Conservation (phyloP, 495 filamentous ascomycete species). For the Neurospora africana region DNA sequence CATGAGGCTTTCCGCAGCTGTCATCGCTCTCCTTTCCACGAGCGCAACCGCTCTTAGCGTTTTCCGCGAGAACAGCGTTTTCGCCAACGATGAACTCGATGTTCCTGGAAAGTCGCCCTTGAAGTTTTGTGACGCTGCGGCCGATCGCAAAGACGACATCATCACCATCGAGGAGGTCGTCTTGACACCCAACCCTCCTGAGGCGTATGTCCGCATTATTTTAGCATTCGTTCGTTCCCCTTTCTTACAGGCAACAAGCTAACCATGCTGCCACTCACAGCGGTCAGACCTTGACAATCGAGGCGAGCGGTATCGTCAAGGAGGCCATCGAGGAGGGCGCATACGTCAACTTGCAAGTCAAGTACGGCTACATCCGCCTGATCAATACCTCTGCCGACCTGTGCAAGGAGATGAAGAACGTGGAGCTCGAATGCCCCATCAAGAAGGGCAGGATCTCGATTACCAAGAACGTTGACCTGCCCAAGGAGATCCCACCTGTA, state of each 20-base stretch:
- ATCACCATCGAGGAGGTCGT: constrained; percentile 71
- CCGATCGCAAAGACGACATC: constrained; percentile 47
- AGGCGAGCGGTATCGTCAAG: constrained; percentile 60
- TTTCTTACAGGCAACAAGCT: not conserved
- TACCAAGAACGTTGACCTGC: constrained; percentile 73
- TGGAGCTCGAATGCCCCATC: constrained; percentile 83
- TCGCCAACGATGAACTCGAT: constrained; percentile 26
- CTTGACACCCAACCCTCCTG: constrained; percentile 75
- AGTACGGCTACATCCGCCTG: constrained; percentile 86
- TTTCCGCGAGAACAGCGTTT: constrained; percentile 26
- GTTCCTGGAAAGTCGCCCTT: constrained; percentile 73
- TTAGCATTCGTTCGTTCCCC: not conserved
- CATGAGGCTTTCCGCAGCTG: constrained; percentile 35
- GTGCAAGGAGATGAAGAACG: constrained; percentile 77
- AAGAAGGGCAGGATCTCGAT: constrained; percentile 61
- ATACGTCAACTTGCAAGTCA: constrained; percentile 70
- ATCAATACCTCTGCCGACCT: constrained; percentile 69
- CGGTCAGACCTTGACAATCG: constrained; percentile 67
- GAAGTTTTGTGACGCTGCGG: constrained; percentile 50
- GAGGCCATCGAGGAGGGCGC: constrained; percentile 65
- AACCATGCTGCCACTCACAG: constrained; percentile 33
- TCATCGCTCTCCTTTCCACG: constrained; percentile 29
- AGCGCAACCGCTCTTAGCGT: constrained; percentile 30
- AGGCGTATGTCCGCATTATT: constrained; percentile 51
- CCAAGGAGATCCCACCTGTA: constrained; percentile 83